phyloP scores from a whole-genome alignment of 768 basidiomycete genomes.

The Lactifluus hygrophoroides region DNA sequence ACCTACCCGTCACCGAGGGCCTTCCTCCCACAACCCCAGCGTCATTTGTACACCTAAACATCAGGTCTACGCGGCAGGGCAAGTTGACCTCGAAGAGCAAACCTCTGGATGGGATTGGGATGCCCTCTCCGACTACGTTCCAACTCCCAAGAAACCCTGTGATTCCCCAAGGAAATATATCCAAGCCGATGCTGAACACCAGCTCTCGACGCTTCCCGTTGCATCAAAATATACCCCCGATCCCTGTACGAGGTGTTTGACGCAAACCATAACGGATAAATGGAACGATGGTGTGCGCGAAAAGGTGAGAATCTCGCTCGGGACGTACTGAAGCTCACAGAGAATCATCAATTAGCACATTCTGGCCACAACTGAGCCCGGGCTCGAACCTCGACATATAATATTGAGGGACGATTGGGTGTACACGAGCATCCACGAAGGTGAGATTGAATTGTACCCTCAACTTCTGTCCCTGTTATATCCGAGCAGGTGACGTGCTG shows the following conservation, averaged over 20 bases:
- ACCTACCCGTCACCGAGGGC: constrained; percentile 13
- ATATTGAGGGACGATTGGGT: constrained; percentile 75
- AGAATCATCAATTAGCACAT: constrained; percentile 35
- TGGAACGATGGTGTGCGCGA: constrained; percentile 3
- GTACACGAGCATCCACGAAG: constrained; percentile 48
- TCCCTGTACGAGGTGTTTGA: constrained; percentile 11
- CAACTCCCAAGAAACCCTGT: constrained; percentile 16
- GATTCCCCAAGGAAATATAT: neutral
- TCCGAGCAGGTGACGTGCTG: constrained; percentile 60
- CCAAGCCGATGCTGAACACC: neutral
- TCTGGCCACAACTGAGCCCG: constrained; percentile 36
- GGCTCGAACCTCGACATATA: constrained; percentile 38
- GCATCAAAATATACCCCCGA: constrained; percentile 11
- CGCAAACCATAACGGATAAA: neutral
- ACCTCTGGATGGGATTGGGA: constrained; percentile 20
- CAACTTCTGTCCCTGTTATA: neutral
- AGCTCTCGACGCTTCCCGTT: neutral
- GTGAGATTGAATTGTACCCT: constrained; percentile 29
- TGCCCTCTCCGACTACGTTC: constrained; percentile 20
- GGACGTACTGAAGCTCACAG: neutral
- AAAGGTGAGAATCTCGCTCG: constrained; percentile 10
- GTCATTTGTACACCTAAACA: neutral
- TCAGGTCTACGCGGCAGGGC: constrained; percentile 8
- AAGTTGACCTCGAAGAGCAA: constrained; percentile 8
- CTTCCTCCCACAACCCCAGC: constrained; percentile 1